Evolutionary conservation across 768 basidiomycete genomes (phyloP).

Genomic region (Calocybe indica): DNA sequence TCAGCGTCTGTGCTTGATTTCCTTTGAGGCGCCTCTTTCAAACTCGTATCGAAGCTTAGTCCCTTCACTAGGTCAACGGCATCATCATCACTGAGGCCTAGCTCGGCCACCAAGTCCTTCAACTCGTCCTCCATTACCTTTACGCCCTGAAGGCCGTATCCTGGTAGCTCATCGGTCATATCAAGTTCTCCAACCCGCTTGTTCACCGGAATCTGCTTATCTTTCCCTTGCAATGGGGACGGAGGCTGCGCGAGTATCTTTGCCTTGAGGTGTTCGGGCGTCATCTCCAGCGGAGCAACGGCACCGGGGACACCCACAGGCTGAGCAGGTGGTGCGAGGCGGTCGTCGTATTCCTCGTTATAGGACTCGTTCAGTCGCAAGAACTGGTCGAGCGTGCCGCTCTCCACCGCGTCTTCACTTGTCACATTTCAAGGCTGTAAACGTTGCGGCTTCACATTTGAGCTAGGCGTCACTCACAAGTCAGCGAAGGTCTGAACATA

Average conservation of each 20-base stretch:
- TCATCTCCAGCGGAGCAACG: conserved; percentile 69
- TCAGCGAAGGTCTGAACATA: conserved; percentile 57
- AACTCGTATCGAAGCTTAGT: conserved; percentile 27
- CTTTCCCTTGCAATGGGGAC: conserved; percentile 36
- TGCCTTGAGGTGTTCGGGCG: conserved; percentile 62
- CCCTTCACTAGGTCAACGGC: conserved; percentile 71
- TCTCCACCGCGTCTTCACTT: conserved; percentile 85
- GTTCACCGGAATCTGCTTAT: conserved; percentile 42
- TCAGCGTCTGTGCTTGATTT: conserved; percentile 3
- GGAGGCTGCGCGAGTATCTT: conserved; percentile 42
- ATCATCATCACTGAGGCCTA: conserved; percentile 74
- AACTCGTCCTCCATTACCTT: conserved; percentile 75
- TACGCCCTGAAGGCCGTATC: conserved; percentile 71
- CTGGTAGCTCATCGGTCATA: conserved; percentile 60
- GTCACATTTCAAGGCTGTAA: not conserved
- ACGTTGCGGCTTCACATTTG: conserved; percentile 6
- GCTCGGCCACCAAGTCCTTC: conserved; percentile 59
- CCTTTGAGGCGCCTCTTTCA: no score
- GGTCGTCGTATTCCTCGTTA: conserved; percentile 53
- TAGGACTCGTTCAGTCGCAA: conserved; percentile 70
- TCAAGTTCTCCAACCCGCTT: conserved; percentile 55
- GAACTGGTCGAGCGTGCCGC: conserved; percentile 63
- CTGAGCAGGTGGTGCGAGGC: conserved; percentile 44
- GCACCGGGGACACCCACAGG: conserved; percentile 83
- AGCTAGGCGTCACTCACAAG: conserved; percentile 45